These are phyloP conservation scores for Nitzschia palea DNA, from an alignment of 108 stramenopile genomes.

Conservation along the genomic window DNA sequence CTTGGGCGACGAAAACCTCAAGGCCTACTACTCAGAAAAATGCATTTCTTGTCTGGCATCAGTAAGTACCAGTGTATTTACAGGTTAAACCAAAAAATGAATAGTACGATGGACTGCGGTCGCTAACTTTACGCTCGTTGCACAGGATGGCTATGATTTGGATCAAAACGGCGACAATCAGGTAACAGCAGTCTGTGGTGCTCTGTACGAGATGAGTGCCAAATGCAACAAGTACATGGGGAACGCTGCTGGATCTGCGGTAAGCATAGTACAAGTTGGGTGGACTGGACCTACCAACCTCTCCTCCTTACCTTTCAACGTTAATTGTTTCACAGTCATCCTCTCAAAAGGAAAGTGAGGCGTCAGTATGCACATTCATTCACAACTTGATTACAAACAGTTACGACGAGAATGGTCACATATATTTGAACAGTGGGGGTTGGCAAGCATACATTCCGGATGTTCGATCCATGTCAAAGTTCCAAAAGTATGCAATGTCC, in stretches of 20 bases:
- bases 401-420: constrained; percentile 76
- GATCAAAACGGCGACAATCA: constrained; percentile 31
- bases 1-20: constrained; percentile 28
- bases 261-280: constrained; percentile 25
- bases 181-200: constrained; percentile 59
- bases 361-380: constrained; percentile 69
- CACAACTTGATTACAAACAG: constrained; percentile 59
- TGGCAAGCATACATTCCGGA: constrained; percentile 4
- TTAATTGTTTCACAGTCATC: constrained; percentile 23
- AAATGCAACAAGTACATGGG: constrained; percentile 78
- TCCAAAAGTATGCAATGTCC: constrained; percentile 26
- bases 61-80: constrained; percentile 46
- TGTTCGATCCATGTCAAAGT: not conserved
- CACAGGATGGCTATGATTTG: constrained; percentile 36
- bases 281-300: too few relatives aligned
- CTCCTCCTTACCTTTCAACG: not conserved
- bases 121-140: not conserved
- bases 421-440: constrained; percentile 25
- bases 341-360: constrained; percentile 41
- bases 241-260: constrained; percentile 19
- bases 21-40: constrained; percentile 31
- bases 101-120: too few relatives aligned
- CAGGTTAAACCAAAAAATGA: too few relatives aligned
- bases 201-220: constrained; percentile 57
- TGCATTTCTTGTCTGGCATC: constrained; percentile 72